These are phyloP conservation scores for Orbilia oligospora DNA, from an alignment of 2,329 filamentous ascomycete genomes.

Conservation along the genomic window DNA sequence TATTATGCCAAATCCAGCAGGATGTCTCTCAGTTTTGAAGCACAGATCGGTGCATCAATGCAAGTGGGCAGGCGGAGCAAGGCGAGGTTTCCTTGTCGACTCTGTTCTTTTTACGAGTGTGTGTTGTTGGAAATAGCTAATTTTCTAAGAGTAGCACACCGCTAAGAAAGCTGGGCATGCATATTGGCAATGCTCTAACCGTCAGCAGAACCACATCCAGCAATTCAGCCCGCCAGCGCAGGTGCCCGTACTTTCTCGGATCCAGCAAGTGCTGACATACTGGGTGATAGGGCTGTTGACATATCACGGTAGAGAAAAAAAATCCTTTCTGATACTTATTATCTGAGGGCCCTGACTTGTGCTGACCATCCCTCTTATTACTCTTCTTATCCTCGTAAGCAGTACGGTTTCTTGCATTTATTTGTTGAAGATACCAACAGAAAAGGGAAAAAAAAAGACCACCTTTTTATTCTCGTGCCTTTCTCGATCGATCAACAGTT, in stretches of 20 bases:
- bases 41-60: slow-evolving; percentile 4
- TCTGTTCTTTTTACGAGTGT: slow-evolving; percentile 12
- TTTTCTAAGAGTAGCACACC: neutral
- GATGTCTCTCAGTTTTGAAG: slow-evolving; percentile 34
- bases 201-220: slow-evolving; percentile 30
- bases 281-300: slow-evolving; percentile 24
- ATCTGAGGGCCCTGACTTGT: slow-evolving; percentile 22
- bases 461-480: neutral
- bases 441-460: neutral
- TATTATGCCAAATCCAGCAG: slow-evolving; percentile 34
- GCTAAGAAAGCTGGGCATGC: slow-evolving; percentile 39
- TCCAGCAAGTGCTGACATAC: slow-evolving; percentile 56
- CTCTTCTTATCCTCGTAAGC: slow-evolving; percentile 5
- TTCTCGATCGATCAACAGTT: neutral
- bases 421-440: slow-evolving; percentile 14
- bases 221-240: slow-evolving; percentile 53
- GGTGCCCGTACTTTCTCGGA: slow-evolving; percentile 25
- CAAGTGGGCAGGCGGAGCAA: slow-evolving; percentile 34
- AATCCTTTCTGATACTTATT: slow-evolving; percentile 46
- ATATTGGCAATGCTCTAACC: slow-evolving; percentile 21
- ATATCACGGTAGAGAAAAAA: slow-evolving; percentile 34
- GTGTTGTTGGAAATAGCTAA: slow-evolving; percentile 51
- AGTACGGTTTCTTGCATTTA: slow-evolving; percentile 13
- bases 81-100: slow-evolving; percentile 13
- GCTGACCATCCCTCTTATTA: slow-evolving; percentile 23